Percentiles rank a stretch among this genome's conserved stretches.
Evolutionary conservation across 2,329 filamentous ascomycete genomes (phyloP).

Genomic region (Didymella pomorum): DNA sequence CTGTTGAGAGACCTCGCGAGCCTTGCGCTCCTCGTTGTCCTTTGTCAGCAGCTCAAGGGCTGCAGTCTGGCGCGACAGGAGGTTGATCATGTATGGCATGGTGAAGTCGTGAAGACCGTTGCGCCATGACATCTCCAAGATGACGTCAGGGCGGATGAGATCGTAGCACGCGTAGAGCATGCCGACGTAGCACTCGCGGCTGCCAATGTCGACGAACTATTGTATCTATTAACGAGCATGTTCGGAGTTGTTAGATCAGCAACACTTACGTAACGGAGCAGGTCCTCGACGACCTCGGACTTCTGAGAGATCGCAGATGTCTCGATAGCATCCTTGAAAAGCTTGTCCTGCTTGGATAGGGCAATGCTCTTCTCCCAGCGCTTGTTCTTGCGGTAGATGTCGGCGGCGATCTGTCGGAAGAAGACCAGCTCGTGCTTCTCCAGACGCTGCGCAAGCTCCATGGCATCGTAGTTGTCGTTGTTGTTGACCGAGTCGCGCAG

Average conservation of each 20-base stretch:
- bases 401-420: constrained; percentile 98
- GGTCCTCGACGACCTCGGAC: constrained; percentile 90
- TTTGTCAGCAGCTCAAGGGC: constrained; percentile 86
- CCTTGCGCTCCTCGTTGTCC: constrained; percentile 94
- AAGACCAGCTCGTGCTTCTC: constrained; percentile 99
- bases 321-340: constrained; percentile 99
- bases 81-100: constrained; percentile 99
- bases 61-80: constrained; percentile 87
- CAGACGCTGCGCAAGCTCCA: constrained; percentile 87
- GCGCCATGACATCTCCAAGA: constrained; percentile 97
- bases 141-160: constrained; percentile 88
- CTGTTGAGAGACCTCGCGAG: constrained; percentile 73
- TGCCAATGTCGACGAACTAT: constrained; percentile 98
- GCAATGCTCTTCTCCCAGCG: constrained; percentile 99
- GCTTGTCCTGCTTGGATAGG: constrained; percentile 97
- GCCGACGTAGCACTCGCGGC: constrained; percentile 98
- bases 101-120: constrained; percentile 94
- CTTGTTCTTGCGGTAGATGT: constrained; percentile 99
- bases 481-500: constrained; percentile 96
- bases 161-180: constrained; percentile 99
- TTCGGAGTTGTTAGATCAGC: too few relatives aligned
- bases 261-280: constrained; percentile 90
- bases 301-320: constrained; percentile 93
- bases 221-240: constrained; percentile 43
- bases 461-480: constrained; percentile 98